phyloP scores from a whole-genome alignment of 768 basidiomycete species.

The Russula sp. region DNA sequence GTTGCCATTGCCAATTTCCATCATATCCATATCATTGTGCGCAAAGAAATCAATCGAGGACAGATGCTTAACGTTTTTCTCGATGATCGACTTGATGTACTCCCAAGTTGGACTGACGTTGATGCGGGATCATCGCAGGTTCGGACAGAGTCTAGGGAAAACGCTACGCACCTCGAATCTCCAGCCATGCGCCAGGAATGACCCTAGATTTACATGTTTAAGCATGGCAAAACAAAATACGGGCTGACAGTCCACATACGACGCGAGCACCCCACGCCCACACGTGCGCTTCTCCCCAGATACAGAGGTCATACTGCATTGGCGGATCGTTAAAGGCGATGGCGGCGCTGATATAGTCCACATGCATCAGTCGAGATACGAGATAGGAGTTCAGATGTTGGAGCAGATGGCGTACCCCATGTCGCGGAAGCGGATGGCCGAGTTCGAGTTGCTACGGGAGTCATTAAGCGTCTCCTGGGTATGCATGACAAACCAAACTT shows the following conservation, averaged over 20 bases:
- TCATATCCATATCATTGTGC: conserved; percentile 58
- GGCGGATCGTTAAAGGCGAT: conserved; percentile 38
- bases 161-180: conserved; percentile 33
- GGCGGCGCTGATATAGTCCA: conserved; percentile 32
- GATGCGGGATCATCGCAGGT: neutral
- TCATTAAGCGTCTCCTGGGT: neutral
- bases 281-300: conserved; percentile 48
- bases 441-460: conserved; percentile 42
- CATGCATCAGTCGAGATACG: neutral
- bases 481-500: conserved; percentile 22
- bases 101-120: conserved; percentile 39
- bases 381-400: neutral
- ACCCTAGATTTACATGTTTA: conserved; percentile 28
- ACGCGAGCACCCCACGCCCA: conserved; percentile 55
- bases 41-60: conserved; percentile 38
- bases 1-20: conserved; percentile 43
- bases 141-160: neutral
- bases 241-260: conserved; percentile 26
- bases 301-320: conserved; percentile 44
- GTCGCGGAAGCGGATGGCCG: conserved; percentile 47
- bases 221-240: neutral
- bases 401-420: conserved; percentile 38
- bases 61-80: conserved; percentile 36
- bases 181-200: conserved; percentile 50
- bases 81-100: conserved; percentile 42